These are phyloP conservation scores for barrel medic (Medicago truncatula) DNA, from an alignment of 306 rosid genomes.

Conservation along the genomic window DNA sequence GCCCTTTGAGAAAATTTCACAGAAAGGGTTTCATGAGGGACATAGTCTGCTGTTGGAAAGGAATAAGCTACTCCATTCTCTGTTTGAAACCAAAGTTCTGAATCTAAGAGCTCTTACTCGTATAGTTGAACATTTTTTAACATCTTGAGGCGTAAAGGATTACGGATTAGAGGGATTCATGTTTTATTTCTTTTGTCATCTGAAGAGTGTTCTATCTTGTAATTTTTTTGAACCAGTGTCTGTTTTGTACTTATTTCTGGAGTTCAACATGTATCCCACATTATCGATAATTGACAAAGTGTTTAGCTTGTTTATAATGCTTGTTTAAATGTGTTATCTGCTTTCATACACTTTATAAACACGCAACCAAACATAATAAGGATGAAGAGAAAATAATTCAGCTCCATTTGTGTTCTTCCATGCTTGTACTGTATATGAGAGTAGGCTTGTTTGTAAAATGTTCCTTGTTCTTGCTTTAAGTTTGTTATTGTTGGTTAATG, in stretches of 20 bases:
- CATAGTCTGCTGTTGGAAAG: too few relatives aligned
- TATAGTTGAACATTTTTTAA: background rate
- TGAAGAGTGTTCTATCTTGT: background rate
- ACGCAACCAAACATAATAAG: background rate
- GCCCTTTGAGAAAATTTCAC: too few relatives aligned
- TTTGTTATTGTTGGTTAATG: slow-evolving; percentile 7
- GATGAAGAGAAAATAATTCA: background rate
- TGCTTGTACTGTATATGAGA: slow-evolving; percentile 14
- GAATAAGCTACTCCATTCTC: too few relatives aligned
- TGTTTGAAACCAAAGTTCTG: too few relatives aligned
- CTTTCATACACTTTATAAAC: background rate
- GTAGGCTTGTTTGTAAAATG: background rate
- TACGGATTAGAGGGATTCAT: background rate
- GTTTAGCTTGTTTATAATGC: too few relatives aligned
- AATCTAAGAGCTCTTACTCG: background rate
- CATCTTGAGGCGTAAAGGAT: slow-evolving; percentile 6
- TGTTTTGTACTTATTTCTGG: background rate
- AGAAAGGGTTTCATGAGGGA: too few relatives aligned
- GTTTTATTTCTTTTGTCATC: background rate
- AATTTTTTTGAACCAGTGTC: background rate
- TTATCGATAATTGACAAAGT: too few relatives aligned
- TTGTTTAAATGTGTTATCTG: too few relatives aligned
- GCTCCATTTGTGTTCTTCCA: slow-evolving; percentile 4
- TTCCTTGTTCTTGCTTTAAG: background rate
- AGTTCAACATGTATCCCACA: background rate